phyloP scores from a whole-genome alignment of 148 eudicot species.

The Dianthus caryophyllus region DNA sequence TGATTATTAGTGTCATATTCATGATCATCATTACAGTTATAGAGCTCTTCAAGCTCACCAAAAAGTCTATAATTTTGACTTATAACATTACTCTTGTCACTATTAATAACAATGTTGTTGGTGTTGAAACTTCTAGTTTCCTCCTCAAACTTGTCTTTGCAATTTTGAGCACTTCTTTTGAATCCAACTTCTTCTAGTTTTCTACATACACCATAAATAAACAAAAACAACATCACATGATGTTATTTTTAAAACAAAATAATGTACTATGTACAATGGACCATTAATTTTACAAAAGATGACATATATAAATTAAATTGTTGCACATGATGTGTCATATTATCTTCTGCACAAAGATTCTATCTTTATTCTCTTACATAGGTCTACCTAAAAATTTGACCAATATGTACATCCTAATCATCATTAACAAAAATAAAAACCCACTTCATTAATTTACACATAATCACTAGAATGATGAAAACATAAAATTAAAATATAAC shows the following conservation, averaged over 20 bases:
- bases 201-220: conserved; percentile 48
- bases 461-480: no score
- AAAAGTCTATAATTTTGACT: conserved; percentile 53
- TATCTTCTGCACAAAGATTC: conserved; percentile 1
- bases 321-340: conserved; percentile 2
- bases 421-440: background rate
- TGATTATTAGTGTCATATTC: background rate
- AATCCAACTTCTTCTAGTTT: conserved; percentile 74
- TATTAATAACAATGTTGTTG: conserved; percentile 4
- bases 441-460: background rate
- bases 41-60: conserved; percentile 68
- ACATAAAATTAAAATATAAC: no score
- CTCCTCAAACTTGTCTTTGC: conserved; percentile 83
- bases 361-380: background rate
- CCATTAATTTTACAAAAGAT: conserved; percentile 10
- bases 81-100: conserved; percentile 7
- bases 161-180: conserved; percentile 64
- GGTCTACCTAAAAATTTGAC: background rate
- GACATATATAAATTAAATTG: background rate
- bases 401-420: background rate
- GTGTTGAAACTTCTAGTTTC: conserved; percentile 53
- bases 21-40: conserved; percentile 21
- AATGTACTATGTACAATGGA: background rate
- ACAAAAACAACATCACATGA: conserved; percentile 25
- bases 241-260: no score